Base-by-base conservation (phyloP, 768 basidiomycete species). In the Pulveroboletus sp. region DNA sequence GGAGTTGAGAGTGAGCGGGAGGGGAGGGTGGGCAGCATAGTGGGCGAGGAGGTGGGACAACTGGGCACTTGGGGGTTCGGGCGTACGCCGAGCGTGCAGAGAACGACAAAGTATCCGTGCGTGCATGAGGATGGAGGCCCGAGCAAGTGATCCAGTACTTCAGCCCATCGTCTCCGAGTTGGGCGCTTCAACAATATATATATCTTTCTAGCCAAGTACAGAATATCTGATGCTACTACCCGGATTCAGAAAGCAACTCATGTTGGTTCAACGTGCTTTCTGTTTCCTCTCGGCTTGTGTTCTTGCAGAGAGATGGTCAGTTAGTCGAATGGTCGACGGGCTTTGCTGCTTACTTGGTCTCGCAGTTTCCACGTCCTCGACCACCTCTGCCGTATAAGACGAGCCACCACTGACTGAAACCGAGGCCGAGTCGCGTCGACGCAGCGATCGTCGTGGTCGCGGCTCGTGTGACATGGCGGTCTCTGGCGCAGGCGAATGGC, bases 1-100 rank as follows among this genome's bases (percentile, higher is more conserved):
- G 5, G 82, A 80, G 19, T 80, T 78, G 7, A 93, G 79, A 35
- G 86, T 85, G 40, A 92, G 72, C 12, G 87, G 82, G 14, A 77
- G 77, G n/a, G 82, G 80, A 33, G 79, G 72, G 45, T 85, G 79
- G 36, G 78, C 73, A 19, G 81, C 80, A 45, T 82, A 85, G 52
- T 79, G 74, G 23, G 81, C 75, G 21, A 91, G 69, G 20, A 90
- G 73, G 27, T 79, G 72, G 7, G 79, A 74, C 29, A 84, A 66
- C 56, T 86, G 77, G 9, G 72, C 65, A 23, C 77, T 75, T 14
- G 75, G 68, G 4, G 79, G 77, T 37, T 73, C 72, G 11, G 79
- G 81, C 2, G 75, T 72, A 43, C 71, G 68, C 40, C 71, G 73
- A 54, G 53, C 57, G 45, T 71, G 59, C 41, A 60, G 53, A 29